Evolutionary conservation across 805 yeast species (phyloP).

Genomic region (Limtongozyma cylindracea): DNA sequence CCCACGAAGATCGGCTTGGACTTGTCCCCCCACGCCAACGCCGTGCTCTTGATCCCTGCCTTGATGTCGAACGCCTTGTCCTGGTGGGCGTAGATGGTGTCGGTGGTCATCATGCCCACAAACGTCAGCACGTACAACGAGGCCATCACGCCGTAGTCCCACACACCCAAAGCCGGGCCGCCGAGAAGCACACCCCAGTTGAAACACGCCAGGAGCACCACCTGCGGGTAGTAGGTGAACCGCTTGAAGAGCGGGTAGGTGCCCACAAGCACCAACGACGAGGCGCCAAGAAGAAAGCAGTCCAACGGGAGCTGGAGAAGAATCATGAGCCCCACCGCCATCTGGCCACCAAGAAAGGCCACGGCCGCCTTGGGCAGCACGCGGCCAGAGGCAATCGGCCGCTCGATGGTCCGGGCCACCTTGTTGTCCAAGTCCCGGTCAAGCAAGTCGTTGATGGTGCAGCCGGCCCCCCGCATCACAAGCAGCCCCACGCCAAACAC

Average conservation of each 20-base stretch:
- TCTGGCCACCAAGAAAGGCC: slow-evolving; percentile 45
- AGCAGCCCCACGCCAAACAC: slow-evolving; percentile 69
- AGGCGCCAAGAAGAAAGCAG: slow-evolving; percentile 65
- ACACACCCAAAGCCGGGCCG: slow-evolving; percentile 79
- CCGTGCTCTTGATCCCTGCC: slow-evolving; percentile 91
- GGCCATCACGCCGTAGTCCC: slow-evolving; percentile 50
- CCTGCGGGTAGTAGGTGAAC: slow-evolving; percentile 90
- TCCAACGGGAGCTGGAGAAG: slow-evolving; percentile 50
- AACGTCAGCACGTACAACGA: slow-evolving; percentile 58
- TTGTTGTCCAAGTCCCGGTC: slow-evolving; percentile 66
- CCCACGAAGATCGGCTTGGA: slow-evolving; percentile 47
- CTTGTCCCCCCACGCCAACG: slow-evolving; percentile 75
- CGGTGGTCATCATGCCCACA: slow-evolving; percentile 90
- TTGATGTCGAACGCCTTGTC: slow-evolving; percentile 70
- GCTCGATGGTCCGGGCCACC: slow-evolving; percentile 67
- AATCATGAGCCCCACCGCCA: slow-evolving; percentile 48
- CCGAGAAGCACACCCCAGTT: slow-evolving; percentile 92
- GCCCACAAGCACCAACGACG: slow-evolving; percentile 55
- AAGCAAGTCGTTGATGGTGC: slow-evolving; percentile 77
- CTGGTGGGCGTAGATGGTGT: slow-evolving; percentile 93
- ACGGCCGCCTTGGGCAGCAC: slow-evolving; percentile 49
- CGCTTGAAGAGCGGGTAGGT: slow-evolving; percentile 87
- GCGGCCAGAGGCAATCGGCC: slow-evolving; percentile 86
- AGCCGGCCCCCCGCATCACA: slow-evolving; percentile 94
- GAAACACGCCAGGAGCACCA: slow-evolving; percentile 54